phyloP scores from a whole-genome alignment of 2,329 filamentous ascomycete species.

The Tolypocladium ovalisporum region DNA sequence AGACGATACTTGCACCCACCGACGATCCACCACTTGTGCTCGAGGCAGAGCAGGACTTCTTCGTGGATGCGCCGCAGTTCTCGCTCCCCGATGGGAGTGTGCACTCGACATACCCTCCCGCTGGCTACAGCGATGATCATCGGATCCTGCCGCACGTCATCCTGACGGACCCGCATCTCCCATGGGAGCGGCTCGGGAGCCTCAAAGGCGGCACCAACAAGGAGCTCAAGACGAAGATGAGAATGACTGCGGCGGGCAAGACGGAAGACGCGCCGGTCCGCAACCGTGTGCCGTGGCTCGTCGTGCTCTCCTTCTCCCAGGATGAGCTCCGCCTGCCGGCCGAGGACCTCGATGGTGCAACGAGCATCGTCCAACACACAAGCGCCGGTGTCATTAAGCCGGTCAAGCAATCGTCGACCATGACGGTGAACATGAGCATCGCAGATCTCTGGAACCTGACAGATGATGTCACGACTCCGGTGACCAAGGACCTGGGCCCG shows the following conservation, averaged over 20 bases:
- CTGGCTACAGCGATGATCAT: conserved; percentile 21
- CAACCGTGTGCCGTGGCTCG: conserved; percentile 29
- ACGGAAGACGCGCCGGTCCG: background rate
- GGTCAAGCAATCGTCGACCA: conserved; percentile 1
- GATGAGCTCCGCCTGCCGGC: conserved; percentile 23
- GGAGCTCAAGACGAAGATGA: no score
- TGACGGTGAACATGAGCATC: conserved; percentile 8
- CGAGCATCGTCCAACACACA: conserved; percentile 1
- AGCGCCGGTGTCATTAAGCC: conserved; percentile 3
- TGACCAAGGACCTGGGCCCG: background rate
- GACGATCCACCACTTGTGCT: background rate
- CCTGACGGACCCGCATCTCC: conserved; percentile 29
- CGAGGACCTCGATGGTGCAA: conserved; percentile 3
- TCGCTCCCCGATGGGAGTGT: conserved; percentile 18
- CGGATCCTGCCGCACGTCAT: conserved; percentile 31
- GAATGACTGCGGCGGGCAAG: background rate
- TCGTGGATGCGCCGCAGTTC: conserved; percentile 25
- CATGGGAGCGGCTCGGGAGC: conserved; percentile 27
- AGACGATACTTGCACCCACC: conserved; percentile 1
- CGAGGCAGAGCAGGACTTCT: conserved; percentile 15
- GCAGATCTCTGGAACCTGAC: conserved; percentile 1
- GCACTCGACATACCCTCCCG: conserved; percentile 27
- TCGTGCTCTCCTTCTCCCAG: conserved; percentile 14
- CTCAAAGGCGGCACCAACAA: background rate
- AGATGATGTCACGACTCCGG: background rate